Evolutionary conservation across 805 yeast species (phyloP).

Genomic region (Hermanozyma aechmeae): DNA sequence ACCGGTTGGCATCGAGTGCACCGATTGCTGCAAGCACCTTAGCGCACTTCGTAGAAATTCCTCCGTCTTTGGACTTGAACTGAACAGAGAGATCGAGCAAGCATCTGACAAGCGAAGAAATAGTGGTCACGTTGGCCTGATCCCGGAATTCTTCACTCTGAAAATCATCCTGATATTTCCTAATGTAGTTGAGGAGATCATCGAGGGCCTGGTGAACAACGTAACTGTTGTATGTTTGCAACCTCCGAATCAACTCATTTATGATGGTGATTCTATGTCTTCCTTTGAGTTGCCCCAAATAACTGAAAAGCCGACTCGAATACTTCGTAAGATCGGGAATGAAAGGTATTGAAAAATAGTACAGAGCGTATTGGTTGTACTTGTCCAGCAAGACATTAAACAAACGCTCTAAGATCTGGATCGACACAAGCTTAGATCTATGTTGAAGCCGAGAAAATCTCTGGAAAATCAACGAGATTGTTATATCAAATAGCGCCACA

Average conservation of each 20-base stretch:
- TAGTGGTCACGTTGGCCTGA: constrained; percentile 10
- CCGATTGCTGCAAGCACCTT: constrained; percentile 71
- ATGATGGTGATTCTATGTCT: too few relatives aligned
- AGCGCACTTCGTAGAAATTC: constrained; percentile 53
- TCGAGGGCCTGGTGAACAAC: constrained; percentile 65
- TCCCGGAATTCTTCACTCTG: constrained; percentile 36
- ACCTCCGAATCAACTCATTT: constrained; percentile 49
- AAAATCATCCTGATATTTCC: constrained; percentile 40
- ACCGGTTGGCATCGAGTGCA: constrained; percentile 55
- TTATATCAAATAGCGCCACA: constrained; percentile 60
- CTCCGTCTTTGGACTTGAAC: constrained; percentile 38
- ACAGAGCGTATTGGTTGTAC: constrained; percentile 37
- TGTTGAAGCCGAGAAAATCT: constrained; percentile 46
- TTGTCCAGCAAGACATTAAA: constrained; percentile 21
- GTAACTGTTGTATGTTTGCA: constrained; percentile 54
- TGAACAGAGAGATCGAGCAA: constrained; percentile 48
- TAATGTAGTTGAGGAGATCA: constrained; percentile 49
- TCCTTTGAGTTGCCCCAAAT: too few relatives aligned
- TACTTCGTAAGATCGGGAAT: constrained; percentile 13
- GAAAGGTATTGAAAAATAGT: constrained; percentile 45
- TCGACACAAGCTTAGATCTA: constrained; percentile 42
- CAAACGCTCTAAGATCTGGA: constrained; percentile 35
- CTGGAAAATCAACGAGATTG: constrained; percentile 66
- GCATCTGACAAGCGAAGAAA: constrained; percentile 42
- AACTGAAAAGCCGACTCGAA: too few relatives aligned